Percentiles rank a stretch among this genome's conserved stretches.
phyloP scores from a whole-genome alignment of 148 eudicot genomes.

The Suaeda aralocaspica region DNA sequence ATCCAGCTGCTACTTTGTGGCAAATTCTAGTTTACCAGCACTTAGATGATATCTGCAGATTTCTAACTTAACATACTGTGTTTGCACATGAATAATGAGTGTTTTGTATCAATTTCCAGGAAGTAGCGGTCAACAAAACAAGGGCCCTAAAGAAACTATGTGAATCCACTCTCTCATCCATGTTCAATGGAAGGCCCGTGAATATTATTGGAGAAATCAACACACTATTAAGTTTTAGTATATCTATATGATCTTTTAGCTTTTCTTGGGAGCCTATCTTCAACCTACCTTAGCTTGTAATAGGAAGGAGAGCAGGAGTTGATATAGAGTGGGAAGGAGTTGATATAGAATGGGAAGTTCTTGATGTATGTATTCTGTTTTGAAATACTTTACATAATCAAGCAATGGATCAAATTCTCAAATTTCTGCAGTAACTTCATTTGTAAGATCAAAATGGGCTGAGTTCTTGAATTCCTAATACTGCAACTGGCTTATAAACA shows the following conservation, averaged over 20 bases:
- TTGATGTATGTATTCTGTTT: constrained; percentile 6
- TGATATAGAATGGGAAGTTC: not conserved
- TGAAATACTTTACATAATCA: not conserved
- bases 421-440: not conserved
- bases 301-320: not conserved
- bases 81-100: not conserved
- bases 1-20: not conserved
- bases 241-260: constrained; percentile 22
- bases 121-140: constrained; percentile 72
- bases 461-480: no score
- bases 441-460: no score
- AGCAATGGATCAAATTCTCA: not conserved
- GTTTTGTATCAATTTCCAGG: constrained; percentile 41
- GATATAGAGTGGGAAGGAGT: no score
- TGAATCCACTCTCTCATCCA: constrained; percentile 72
- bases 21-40: not conserved
- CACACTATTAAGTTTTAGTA: constrained; percentile 49
- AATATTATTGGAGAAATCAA: constrained; percentile 84
- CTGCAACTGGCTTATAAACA: no score
- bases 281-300: not conserved
- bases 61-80: not conserved
- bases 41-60: not conserved
- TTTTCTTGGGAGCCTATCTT: not conserved
- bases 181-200: constrained; percentile 93
- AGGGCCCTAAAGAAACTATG: constrained; percentile 87